Evolutionary conservation across 371 early-diverging fungal genomes (phyloP).

Genomic region (Paraphysoderma sedebokerense): DNA sequence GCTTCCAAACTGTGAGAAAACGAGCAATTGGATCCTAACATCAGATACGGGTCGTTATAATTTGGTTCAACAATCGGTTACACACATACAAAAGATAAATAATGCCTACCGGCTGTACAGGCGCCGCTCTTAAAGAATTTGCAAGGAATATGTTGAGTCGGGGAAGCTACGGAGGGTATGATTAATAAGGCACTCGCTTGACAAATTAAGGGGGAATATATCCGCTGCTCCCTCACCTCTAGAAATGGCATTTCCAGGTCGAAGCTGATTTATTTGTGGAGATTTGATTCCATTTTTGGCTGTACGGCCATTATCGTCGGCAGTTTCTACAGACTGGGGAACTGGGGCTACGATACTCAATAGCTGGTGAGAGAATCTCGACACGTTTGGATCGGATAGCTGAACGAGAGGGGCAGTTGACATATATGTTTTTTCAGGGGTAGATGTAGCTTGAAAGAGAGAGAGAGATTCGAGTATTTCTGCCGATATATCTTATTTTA

Average conservation of each 20-base stretch:
- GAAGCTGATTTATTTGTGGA: not conserved
- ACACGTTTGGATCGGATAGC: too few species aligned
- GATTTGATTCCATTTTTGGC: not conserved
- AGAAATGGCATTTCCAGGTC: not conserved
- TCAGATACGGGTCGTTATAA: not conserved
- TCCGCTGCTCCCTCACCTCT: not conserved
- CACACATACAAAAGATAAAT: not conserved
- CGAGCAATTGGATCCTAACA: constrained; percentile 31
- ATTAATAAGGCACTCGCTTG: not conserved
- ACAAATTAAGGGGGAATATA: not conserved
- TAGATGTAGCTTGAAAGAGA: too few species aligned
- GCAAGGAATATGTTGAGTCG: constrained; percentile 48
- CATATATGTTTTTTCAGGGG: too few species aligned
- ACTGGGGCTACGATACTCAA: not conserved
- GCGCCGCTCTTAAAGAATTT: constrained; percentile 61
- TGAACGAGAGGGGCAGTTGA: too few species aligned
- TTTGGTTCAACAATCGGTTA: too few species aligned
- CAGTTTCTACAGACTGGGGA: not conserved
- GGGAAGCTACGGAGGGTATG: not conserved
- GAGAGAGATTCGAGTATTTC: too few species aligned
- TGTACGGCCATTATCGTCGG: not conserved
- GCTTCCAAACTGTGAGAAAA: constrained; percentile 53
- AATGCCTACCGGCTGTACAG: constrained; percentile 41
- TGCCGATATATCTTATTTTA: too few species aligned
- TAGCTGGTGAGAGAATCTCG: constrained; percentile 1